Base-by-base conservation (phyloP, 352 stramenopile species). In the Thraustochytrium striatum region DNA sequence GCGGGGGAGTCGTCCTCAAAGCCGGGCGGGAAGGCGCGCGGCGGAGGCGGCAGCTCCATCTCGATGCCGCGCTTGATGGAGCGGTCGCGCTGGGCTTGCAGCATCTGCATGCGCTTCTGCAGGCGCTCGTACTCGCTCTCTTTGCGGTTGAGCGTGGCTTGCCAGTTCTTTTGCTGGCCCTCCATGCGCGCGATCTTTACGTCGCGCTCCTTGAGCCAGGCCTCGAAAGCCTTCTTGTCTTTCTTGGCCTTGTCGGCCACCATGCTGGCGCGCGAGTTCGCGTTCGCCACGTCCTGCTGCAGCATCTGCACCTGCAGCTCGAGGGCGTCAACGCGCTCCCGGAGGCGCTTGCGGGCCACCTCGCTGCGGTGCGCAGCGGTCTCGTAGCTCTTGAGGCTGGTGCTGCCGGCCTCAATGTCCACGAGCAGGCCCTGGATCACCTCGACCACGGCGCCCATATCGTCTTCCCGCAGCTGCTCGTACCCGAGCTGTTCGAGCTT, bases 81-180 rank as follows among this genome's bases (percentile, higher is more conserved):
- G 5, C 32, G 21, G 25, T 75, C 65, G 16, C 52, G 44, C 32
- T 75, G 65, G 5, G 25, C 36, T 32, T 75, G 65, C 1, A 75
- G 65, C 44, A 61, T 61, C 52, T 75, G 65, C 65, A 75, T 75
- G 21, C 65, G 65, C 30, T 65, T 75, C 50, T 75, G 65, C 65
- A 75, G 21, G 25, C 65, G 65, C 11, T 75, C 65, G 50, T 75
- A 75, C 52, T 75, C 65, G 30, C 32, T 32, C 36, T 75, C 65
- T 9, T 61, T 72, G 21, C 65, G 65, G 52, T 75, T 75, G 44
- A 75, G 65, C 44, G 65, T 43, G 44, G 65, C 65, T 32, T 75
- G 65, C 65, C 65, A 75, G 35, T 7, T 43, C 47, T 75, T 75
- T 61, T 75, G 65, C 65, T 75, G 65, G 16, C 65, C 65, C 30